Evolutionary conservation across 2,329 filamentous ascomycete genomes (phyloP), one percentile per base, ranked within the genome.

Genomic region (Cladophialophora chaetospira): DNA sequence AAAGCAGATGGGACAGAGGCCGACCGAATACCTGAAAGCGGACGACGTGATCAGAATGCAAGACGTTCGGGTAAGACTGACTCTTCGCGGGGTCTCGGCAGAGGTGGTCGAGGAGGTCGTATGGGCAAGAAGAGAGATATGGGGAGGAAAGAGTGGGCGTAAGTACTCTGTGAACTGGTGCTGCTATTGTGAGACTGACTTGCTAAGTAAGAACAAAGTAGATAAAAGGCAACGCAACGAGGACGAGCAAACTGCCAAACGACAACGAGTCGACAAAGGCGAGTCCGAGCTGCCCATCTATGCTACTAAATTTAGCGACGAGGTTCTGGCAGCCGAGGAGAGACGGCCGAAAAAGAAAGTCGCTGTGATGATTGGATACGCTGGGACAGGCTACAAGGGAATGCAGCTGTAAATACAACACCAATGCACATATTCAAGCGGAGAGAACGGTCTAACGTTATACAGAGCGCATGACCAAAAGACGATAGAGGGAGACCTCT

Each of bases 401-500:
- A 95, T 99, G 87, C 94, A 99, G 76, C 88, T 99, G 75, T 78
- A 65, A 51, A 72, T 5, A 54, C 46, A 17, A 35, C n/a, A n/a
- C 38, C 6, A 10, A 23, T 5, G 42, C 36, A 43, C 42, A 23
- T 56, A 69, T 66, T 21, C 2, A 10, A n/a, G 17, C 13, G 44
- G 28, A 19, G 66, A 66, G 28, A 25, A 17, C 26, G 9, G 36
- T 33, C 15, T 21, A 47, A 55, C 21, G 36, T 17, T 3, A 11
- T 28, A 70, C 86, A 87, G 60, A 17, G 71, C 80, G 80, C 66
- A 76, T 25, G 38, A 71, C 65, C 62, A 96, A 70, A 92, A 91
- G 76, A 99, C 93, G 0, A 97, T 99, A 63, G 94, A 99, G 76
- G 89, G 93, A 40, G 94, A 99, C 67, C 79, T 99, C 2, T 99